These are phyloP conservation scores for Lentinula sp. DNA, from an alignment of 768 basidiomycete genomes.

Conservation along the genomic window DNA sequence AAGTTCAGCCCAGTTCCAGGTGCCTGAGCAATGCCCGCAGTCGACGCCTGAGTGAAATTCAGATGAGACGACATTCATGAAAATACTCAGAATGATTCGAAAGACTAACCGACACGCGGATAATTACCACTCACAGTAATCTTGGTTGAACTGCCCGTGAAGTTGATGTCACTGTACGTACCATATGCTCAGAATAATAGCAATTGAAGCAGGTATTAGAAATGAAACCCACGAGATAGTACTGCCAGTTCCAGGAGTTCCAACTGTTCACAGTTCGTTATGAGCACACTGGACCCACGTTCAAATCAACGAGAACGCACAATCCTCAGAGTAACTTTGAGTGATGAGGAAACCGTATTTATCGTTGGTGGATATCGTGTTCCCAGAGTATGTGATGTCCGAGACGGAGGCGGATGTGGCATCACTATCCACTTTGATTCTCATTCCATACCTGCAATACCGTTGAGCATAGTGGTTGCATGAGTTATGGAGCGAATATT, in stretches of 20 bases:
- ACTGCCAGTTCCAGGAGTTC: slow-evolving; percentile 36
- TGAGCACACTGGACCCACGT: no score
- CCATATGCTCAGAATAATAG: neutral
- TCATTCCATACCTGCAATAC: slow-evolving; percentile 3
- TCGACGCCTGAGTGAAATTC: neutral
- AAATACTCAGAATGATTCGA: neutral
- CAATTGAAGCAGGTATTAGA: neutral
- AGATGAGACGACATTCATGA: no score
- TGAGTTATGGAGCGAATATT: slow-evolving; percentile 17
- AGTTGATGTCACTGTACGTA: neutral
- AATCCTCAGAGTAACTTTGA: slow-evolving; percentile 16
- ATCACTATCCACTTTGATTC: slow-evolving; percentile 9
- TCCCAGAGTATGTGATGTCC: slow-evolving; percentile 27
- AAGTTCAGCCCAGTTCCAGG: neutral
- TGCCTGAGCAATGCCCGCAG: slow-evolving; percentile 5
- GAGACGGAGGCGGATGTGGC: slow-evolving; percentile 26
- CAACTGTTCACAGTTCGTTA: slow-evolving; percentile 18
- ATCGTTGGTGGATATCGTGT: slow-evolving; percentile 26
- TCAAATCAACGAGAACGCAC: slow-evolving; percentile 6
- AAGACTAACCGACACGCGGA: neutral
- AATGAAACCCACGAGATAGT: slow-evolving; percentile 20
- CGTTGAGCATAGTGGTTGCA: no score
- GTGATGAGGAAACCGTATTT: slow-evolving; percentile 38
- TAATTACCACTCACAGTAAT: neutral
- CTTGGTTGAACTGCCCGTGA: neutral